These are phyloP conservation scores for Gypsophila paniculata DNA, from an alignment of 179 eudicot species.

Conservation along the genomic window DNA sequence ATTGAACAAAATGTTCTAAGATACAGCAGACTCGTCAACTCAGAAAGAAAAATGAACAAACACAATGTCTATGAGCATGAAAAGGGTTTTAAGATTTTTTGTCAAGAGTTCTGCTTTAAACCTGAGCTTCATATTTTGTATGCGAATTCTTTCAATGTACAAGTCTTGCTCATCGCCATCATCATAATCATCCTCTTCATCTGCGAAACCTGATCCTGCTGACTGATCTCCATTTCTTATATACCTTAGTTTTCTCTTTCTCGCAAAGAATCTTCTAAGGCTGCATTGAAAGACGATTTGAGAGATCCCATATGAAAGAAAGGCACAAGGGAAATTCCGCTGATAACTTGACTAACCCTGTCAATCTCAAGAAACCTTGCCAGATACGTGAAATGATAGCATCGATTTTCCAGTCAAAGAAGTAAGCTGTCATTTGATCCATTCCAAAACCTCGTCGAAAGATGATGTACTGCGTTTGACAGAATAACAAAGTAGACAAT, in stretches of 20 bases:
- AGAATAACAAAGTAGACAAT: not conserved
- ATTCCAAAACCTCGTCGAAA: conserved; percentile 34
- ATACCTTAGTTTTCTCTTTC: conserved; percentile 23
- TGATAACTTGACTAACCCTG: conserved; percentile 29
- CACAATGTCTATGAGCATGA: not conserved
- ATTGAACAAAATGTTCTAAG: not conserved
- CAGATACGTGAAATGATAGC: conserved; percentile 30
- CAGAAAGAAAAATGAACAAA: not conserved
- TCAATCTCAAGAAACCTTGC: conserved; percentile 34
- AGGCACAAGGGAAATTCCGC: not conserved
- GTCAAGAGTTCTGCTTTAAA: conserved; percentile 5
- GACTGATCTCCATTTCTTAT: conserved; percentile 21
- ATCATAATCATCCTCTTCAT: conserved; percentile 23
- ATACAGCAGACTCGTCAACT: not conserved
- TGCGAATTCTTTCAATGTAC: conserved; percentile 32
- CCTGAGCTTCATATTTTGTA: conserved; percentile 38
- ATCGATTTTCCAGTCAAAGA: conserved; percentile 31
- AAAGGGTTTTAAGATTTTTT: not conserved
- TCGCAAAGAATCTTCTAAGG: conserved; percentile 26
- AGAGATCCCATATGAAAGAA: not conserved
- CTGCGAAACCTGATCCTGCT: conserved; percentile 11
- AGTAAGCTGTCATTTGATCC: conserved; percentile 38
- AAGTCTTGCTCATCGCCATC: conserved; percentile 33
- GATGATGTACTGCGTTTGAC: conserved; percentile 31
- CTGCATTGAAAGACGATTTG: conserved; percentile 19